Evolutionary conservation across 169 alveolate genomes (phyloP).

Genomic region (Theileria parva): DNA sequence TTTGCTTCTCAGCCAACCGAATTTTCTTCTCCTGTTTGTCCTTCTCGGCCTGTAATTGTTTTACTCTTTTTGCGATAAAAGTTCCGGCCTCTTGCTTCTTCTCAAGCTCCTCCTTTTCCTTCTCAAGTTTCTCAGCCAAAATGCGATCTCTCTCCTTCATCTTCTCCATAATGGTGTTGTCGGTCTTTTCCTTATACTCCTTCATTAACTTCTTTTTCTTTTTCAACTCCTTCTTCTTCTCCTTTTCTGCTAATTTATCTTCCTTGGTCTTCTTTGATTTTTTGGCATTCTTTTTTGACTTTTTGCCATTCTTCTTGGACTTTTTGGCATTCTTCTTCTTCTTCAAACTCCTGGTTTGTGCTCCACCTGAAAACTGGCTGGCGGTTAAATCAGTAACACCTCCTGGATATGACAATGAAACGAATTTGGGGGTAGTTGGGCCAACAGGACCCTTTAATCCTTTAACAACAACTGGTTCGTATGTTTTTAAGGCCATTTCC

Average conservation of each 20-base stretch:
- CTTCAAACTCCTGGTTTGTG: conserved; percentile 23
- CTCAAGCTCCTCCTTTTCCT: conserved; percentile 19
- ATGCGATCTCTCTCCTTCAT: conserved; percentile 8
- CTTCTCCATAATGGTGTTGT: conserved; percentile 16
- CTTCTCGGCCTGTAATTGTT: not conserved
- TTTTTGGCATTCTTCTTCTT: conserved; percentile 27
- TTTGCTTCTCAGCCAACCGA: not conserved
- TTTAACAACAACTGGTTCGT: not conserved
- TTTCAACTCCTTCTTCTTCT: conserved; percentile 16
- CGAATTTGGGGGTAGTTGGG: not conserved
- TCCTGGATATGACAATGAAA: not conserved
- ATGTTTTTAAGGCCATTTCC: not conserved
- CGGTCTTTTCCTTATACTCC: conserved; percentile 11
- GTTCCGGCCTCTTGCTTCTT: conserved; percentile 13
- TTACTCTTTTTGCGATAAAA: conserved; percentile 6
- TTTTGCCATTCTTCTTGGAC: conserved; percentile 23
- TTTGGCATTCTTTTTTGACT: conserved; percentile 17
- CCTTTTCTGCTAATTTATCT: not conserved
- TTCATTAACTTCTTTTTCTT: conserved; percentile 19
- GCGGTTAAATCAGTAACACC: not conserved
- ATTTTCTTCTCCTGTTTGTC: conserved; percentile 1
- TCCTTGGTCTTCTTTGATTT: conserved; percentile 4
- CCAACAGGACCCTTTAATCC: not conserved
- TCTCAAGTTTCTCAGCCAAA: not conserved
- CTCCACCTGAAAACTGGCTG: conserved; percentile 15